Percentiles rank a stretch among this genome's conserved stretches.
Evolutionary conservation across 805 yeast species (phyloP).

Genomic region (Babjeviella inositovora): DNA sequence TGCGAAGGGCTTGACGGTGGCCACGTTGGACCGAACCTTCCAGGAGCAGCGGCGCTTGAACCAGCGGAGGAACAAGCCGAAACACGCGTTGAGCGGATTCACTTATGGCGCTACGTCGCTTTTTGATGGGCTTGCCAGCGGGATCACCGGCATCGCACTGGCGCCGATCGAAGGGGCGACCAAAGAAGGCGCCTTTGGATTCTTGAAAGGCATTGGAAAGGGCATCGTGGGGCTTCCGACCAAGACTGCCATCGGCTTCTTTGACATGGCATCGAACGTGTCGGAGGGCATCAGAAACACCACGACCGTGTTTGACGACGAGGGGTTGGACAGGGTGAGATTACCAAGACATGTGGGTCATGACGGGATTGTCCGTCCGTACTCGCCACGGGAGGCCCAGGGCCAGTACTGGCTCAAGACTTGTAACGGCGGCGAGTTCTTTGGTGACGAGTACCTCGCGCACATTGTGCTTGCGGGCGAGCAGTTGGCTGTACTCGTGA

Average conservation of each 20-base stretch:
- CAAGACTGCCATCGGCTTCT: slow-evolving; percentile 87
- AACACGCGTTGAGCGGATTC: slow-evolving; percentile 74
- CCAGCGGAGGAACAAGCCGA: slow-evolving; percentile 64
- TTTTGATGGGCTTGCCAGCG: slow-evolving; percentile 75
- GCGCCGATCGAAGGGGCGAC: slow-evolving; percentile 86
- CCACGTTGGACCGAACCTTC: slow-evolving; percentile 72
- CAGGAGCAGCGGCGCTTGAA: slow-evolving; percentile 69
- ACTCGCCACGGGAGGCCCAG: slow-evolving; percentile 68
- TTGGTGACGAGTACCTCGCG: slow-evolving; percentile 65
- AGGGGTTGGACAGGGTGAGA: slow-evolving; percentile 63
- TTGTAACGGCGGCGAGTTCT: slow-evolving; percentile 65
- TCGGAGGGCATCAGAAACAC: slow-evolving; percentile 91
- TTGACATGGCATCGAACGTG: slow-evolving; percentile 83
- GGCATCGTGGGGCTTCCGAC: slow-evolving; percentile 95
- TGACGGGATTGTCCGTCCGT: slow-evolving; percentile 64
- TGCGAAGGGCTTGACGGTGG: slow-evolving; percentile 87
- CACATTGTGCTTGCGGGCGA: slow-evolving; percentile 75
- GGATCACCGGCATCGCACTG: slow-evolving; percentile 76
- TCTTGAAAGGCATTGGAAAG: slow-evolving; percentile 84
- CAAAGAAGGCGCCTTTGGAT: slow-evolving; percentile 83
- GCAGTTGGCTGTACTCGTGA: slow-evolving; percentile 62
- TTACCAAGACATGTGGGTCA: slow-evolving; percentile 63
- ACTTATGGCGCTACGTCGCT: slow-evolving; percentile 81
- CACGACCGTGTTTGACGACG: slow-evolving; percentile 77
- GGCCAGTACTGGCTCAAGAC: slow-evolving; percentile 89